phyloP scores from a whole-genome alignment of 163 green algal genomes.

The Picocystis sp. region DNA sequence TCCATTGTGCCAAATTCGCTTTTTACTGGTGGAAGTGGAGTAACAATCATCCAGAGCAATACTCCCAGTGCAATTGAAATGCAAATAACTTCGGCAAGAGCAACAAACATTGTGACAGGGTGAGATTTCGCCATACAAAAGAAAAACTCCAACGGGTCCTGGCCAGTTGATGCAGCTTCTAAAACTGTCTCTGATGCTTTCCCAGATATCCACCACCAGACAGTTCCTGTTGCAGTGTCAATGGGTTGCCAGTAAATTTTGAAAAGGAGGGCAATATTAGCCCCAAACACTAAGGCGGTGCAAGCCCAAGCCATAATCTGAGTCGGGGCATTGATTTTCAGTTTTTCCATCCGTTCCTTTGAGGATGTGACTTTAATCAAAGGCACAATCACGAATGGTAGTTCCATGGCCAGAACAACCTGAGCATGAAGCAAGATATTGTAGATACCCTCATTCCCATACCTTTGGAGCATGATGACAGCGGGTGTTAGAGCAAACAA shows the following conservation, averaged over 20 bases:
- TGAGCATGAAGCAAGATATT: conserved; percentile 41
- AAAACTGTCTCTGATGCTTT: too few relatives aligned
- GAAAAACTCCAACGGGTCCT: too few relatives aligned
- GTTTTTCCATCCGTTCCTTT: conserved; percentile 29
- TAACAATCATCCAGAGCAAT: conserved; percentile 20
- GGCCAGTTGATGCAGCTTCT: too few relatives aligned
- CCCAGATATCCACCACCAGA: too few relatives aligned
- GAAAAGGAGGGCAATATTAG: conserved; percentile 36
- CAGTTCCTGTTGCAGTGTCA: too few relatives aligned
- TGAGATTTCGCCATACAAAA: too few relatives aligned
- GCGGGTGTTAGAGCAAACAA: conserved; percentile 28
- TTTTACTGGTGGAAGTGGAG: conserved; percentile 4
- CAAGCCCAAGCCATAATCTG: conserved; percentile 23
- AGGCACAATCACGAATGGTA: conserved; percentile 45
- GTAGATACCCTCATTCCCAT: conserved; percentile 20
- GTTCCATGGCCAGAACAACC: conserved; percentile 45
- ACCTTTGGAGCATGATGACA: conserved; percentile 16
- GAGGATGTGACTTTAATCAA: conserved; percentile 49
- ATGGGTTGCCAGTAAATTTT: conserved; percentile 2
- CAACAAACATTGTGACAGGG: too few relatives aligned
- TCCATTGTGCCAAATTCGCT: too few relatives aligned
- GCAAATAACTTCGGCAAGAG: too few relatives aligned
- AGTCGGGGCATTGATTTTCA: conserved; percentile 20
- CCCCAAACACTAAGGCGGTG: conserved; percentile 27
- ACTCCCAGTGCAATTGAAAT: conserved; percentile 4